Evolutionary conservation across 257 asterid genomes (phyloP).

Genomic region (Misopates orontium): DNA sequence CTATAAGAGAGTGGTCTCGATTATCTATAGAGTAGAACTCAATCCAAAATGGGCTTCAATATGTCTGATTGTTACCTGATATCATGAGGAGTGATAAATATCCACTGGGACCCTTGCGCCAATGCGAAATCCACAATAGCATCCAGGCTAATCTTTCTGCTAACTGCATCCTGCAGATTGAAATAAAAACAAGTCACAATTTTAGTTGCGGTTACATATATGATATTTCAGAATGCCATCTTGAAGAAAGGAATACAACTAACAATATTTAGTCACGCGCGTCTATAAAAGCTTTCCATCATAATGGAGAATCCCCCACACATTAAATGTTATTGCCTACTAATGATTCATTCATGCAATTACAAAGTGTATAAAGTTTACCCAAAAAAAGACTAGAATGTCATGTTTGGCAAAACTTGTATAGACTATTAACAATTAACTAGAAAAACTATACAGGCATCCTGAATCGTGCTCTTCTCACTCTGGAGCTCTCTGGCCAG

Average conservation of each 20-base stretch:
- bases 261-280: background rate
- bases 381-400: background rate
- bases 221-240: background rate
- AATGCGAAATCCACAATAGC: constrained; percentile 87
- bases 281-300: background rate
- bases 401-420: too few relatives aligned
- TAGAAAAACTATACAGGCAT: too few relatives aligned
- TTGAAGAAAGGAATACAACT: background rate
- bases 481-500: too few relatives aligned
- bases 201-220: background rate
- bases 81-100: constrained; percentile 95
- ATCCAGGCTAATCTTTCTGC: constrained; percentile 96
- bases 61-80: constrained; percentile 56
- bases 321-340: background rate
- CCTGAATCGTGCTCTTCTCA: too few relatives aligned
- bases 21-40: background rate
- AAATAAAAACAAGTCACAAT: background rate
- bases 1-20: background rate
- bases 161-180: constrained; percentile 79
- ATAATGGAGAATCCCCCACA: background rate
- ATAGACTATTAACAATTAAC: too few relatives aligned
- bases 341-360: background rate
- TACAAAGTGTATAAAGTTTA: too few relatives aligned
- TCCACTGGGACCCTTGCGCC: constrained; percentile 95
- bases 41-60: background rate